phyloP scores from a whole-genome alignment of 768 basidiomycete genomes.

The Naganishia friedmannii region DNA sequence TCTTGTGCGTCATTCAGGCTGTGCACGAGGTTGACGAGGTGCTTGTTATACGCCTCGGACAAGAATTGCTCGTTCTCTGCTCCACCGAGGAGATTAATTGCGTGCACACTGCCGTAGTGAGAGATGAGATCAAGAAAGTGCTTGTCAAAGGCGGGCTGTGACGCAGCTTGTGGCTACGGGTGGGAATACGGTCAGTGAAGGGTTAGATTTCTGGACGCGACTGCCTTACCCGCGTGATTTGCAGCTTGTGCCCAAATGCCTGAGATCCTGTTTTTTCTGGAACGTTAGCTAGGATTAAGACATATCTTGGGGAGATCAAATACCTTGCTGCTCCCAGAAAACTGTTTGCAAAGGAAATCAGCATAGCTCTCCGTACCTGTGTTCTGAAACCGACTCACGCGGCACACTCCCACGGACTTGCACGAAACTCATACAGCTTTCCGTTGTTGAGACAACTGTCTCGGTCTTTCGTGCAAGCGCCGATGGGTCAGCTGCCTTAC shows the following conservation, averaged over 20 bases:
- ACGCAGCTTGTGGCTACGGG: conserved; percentile 73
- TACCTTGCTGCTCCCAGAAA: conserved; percentile 91
- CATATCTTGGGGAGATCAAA: conserved; percentile 42
- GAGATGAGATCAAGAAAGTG: conserved; percentile 84
- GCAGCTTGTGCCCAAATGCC: conserved; percentile 89
- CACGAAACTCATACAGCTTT: conserved; percentile 83
- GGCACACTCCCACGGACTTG: conserved; percentile 96
- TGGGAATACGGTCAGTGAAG: not conserved
- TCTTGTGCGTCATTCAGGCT: conserved; percentile 33
- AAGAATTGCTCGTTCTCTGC: conserved; percentile 89
- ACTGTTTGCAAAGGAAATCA: conserved; percentile 47
- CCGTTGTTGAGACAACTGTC: conserved; percentile 78
- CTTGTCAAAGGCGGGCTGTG: conserved; percentile 93
- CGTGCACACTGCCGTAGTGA: conserved; percentile 79
- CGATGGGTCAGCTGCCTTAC: not conserved
- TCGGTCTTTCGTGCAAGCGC: conserved; percentile 60
- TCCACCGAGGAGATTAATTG: conserved; percentile 82
- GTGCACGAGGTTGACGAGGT: conserved; percentile 56
- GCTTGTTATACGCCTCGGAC: conserved; percentile 75
- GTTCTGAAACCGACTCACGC: conserved; percentile 56
- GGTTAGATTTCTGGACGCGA: conserved; percentile 30
- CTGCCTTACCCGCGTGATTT: conserved; percentile 58
- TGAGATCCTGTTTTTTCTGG: conserved; percentile 57
- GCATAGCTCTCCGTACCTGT: not conserved
- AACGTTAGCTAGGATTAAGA: not conserved